Percentiles rank a stretch among this genome's conserved stretches.
Conservation (phyloP, 2,329 filamentous ascomycete genomes). For the Elsinoe perseae region DNA sequence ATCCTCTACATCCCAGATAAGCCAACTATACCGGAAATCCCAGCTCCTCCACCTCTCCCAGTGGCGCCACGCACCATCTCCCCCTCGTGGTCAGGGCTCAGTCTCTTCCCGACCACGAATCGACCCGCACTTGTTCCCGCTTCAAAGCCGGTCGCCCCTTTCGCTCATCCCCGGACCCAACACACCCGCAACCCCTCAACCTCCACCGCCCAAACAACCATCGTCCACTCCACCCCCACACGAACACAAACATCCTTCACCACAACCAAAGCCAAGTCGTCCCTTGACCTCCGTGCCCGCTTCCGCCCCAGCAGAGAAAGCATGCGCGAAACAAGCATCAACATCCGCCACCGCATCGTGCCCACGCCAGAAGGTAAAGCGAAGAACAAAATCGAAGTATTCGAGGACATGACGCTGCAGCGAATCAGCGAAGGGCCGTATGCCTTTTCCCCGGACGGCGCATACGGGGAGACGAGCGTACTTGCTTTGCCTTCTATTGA, state of each 20-base stretch:
- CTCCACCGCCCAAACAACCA: background rate
- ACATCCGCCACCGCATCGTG: slow-evolving; percentile 18
- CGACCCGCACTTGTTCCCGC: background rate
- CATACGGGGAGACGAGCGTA: background rate
- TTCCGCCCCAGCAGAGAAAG: slow-evolving; percentile 18
- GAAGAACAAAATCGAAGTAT: background rate
- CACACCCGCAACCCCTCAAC: slow-evolving; percentile 1
- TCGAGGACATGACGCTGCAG: slow-evolving; percentile 28
- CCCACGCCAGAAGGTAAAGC: slow-evolving; percentile 13
- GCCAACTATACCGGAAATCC: background rate
- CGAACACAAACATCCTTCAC: slow-evolving; percentile 14
- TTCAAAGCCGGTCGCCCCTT: background rate
- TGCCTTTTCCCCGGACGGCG: slow-evolving; percentile 22
- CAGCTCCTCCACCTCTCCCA: background rate
- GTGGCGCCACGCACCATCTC: background rate
- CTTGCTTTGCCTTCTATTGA: background rate
- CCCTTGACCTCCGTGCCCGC: slow-evolving; percentile 29
- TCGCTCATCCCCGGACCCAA: background rate
- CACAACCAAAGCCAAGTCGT: slow-evolving; percentile 23
- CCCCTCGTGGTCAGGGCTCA: background rate
- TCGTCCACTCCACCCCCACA: slow-evolving; percentile 12
- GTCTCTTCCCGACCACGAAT: background rate
- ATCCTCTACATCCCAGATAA: background rate
- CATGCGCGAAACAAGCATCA: slow-evolving; percentile 15
- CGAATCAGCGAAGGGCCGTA: slow-evolving; percentile 31